Conservation (phyloP, 345 rosid genomes). For the Linum lewisii region DNA sequence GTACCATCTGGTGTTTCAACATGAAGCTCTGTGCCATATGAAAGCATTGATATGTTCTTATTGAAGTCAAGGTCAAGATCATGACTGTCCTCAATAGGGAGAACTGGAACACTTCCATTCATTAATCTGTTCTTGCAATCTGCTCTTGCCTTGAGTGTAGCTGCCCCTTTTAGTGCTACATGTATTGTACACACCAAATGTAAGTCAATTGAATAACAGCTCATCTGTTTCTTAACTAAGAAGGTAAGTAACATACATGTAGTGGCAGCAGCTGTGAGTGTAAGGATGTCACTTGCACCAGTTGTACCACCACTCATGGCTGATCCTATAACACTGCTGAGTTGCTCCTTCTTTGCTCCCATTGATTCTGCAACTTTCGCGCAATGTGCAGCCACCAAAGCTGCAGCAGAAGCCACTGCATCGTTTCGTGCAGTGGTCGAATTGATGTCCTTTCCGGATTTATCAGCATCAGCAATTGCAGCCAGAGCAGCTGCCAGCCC, state of each 20-base stretch:
- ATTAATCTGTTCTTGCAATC: constrained; percentile 47
- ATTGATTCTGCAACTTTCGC: constrained; percentile 74
- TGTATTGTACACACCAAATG: no score
- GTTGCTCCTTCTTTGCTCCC: constrained; percentile 79
- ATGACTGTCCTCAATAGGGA: constrained; percentile 52
- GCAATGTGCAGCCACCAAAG: constrained; percentile 78
- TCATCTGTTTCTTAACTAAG: background rate
- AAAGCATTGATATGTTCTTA: constrained; percentile 43
- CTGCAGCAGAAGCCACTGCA: constrained; percentile 82
- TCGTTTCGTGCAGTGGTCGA: constrained; percentile 45
- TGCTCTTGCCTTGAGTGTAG: constrained; percentile 68
- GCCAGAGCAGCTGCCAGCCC: constrained; percentile 83
- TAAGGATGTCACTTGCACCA: constrained; percentile 58
- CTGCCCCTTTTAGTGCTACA: constrained; percentile 79
- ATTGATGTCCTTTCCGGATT: constrained; percentile 22
- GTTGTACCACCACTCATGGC: constrained; percentile 70
- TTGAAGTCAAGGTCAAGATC: constrained; percentile 51
- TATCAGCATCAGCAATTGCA: constrained; percentile 68
- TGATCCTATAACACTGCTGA: constrained; percentile 51
- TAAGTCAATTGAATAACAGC: no score
- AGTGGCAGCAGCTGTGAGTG: constrained; percentile 85
- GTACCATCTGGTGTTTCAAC: constrained; percentile 78
- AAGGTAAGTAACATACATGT: constrained; percentile 37
- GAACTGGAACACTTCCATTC: constrained; percentile 46
- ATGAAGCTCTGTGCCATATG: constrained; percentile 62